Base-by-base conservation (phyloP, 805 yeast species). In the Tetrapisispora iriomotensis region DNA sequence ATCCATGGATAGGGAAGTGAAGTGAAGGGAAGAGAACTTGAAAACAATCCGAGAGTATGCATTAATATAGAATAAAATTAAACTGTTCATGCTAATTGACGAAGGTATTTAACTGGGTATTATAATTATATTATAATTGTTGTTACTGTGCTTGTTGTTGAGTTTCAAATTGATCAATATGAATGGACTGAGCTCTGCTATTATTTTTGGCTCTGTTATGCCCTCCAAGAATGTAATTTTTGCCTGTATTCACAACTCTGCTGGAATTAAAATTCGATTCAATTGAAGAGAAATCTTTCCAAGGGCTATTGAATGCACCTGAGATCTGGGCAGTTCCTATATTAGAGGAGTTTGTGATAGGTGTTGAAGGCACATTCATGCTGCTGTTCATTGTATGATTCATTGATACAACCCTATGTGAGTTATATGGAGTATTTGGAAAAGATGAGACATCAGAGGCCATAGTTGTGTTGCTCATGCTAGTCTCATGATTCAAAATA, bases 161-260 rank as follows among this genome's bases (percentile, higher is more conserved):
- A 13, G 18, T 29, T 38, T 51, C 50, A 32, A 56, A 58, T 31
- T 55, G 46, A 40, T 60, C 64, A 9, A 60, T 56, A 38, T 60
- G 64, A 28, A 57, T 53, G 2, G 62, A 54, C 43, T 60, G 62
- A 8, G 61, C 58, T 37, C 63, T 54, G 28, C 59, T 54, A 36
- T 51, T 55, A 34, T 60, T 58, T 30, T 52, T 39, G 24, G 50
- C 47, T 26, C 54, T 37, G 30, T 50, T 53, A 36, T 56, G 62
- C 3, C 62, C 64, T 10, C 62, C 62, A 9, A 58, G 42, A 15
- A 59, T 58, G 36, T 58, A 58, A 41, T 56, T 58, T 36, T 59
- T 59, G 4, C 62, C 62, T 8, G 62, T 56, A 30, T 42, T 56
- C 3, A 56, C 61, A 5, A 52, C 50, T 39, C 49, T 54, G 25